Percentiles rank a stretch among this genome's conserved stretches.
phyloP scores from a whole-genome alignment of 768 basidiomycete genomes.

The Agrocybe pediades region DNA sequence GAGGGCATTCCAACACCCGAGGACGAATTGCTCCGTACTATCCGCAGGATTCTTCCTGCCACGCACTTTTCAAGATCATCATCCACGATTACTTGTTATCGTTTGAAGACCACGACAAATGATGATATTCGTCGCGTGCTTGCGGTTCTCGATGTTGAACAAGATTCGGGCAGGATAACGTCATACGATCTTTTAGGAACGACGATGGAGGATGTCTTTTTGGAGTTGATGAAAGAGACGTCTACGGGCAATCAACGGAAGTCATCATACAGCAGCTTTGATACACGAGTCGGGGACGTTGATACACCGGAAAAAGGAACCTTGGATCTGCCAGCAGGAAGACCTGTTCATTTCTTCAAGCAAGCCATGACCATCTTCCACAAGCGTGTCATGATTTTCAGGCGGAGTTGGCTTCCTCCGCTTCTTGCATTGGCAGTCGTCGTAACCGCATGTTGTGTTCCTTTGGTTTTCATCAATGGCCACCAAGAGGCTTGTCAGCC shows the following conservation, averaged over 20 bases:
- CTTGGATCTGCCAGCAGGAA: conserved; percentile 52
- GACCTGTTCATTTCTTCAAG: conserved; percentile 52
- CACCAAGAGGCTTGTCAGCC: conserved; percentile 52
- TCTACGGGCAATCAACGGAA: not conserved
- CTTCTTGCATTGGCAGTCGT: conserved; percentile 53
- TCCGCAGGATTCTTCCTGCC: conserved; percentile 47
- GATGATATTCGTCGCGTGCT: conserved; percentile 56
- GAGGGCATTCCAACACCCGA: conserved; percentile 1
- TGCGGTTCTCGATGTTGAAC: conserved; percentile 50
- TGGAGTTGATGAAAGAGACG: conserved; percentile 61
- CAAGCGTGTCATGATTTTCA: conserved; percentile 65
- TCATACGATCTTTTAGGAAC: conserved; percentile 73
- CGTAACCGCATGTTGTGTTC: conserved; percentile 66
- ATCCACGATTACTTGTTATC: conserved; percentile 48
- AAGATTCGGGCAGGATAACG: conserved; percentile 34
- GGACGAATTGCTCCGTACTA: conserved; percentile 37
- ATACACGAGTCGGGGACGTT: not conserved
- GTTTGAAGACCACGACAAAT: conserved; percentile 64
- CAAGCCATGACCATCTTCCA: conserved; percentile 77
- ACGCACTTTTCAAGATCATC: conserved; percentile 44
- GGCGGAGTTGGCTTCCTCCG: conserved; percentile 71
- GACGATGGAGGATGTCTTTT: conserved; percentile 81
- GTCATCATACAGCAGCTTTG: not conserved
- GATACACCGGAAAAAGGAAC: conserved; percentile 3
- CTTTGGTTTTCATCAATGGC: conserved; percentile 61